Evolutionary conservation across 306 rosid genomes (phyloP).

Genomic region (Medicago arabica): DNA sequence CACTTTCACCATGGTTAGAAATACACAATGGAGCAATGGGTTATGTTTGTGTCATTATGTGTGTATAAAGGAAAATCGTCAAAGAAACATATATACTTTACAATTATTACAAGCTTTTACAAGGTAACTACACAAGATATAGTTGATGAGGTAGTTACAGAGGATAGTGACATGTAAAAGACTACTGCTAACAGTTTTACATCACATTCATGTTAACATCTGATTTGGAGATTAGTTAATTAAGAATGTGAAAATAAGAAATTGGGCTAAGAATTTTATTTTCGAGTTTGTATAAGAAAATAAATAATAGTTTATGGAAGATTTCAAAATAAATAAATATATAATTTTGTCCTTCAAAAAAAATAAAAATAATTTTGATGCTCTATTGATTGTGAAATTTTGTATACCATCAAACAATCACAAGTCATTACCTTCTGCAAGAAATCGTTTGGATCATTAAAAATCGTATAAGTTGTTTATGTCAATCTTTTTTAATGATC

Average conservation of each 20-base stretch:
- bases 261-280: background rate
- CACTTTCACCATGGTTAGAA: slow-evolving; percentile 31
- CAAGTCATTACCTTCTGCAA: too few species aligned
- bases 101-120: slow-evolving; percentile 48
- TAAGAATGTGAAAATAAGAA: background rate
- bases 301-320: too few species aligned
- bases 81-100: slow-evolving; percentile 19
- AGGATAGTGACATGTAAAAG: background rate
- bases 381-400: too few species aligned
- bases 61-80: background rate
- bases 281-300: background rate
- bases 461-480: too few species aligned
- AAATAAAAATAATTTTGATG: too few species aligned
- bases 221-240: background rate
- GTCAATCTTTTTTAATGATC: too few species aligned
- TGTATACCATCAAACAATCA: too few species aligned
- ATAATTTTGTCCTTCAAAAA: too few species aligned
- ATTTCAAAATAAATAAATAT: too few species aligned
- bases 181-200: background rate
- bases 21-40: slow-evolving; percentile 1
- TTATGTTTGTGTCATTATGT: background rate
- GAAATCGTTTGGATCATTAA: too few species aligned
- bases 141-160: background rate
- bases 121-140: slow-evolving; percentile 25
- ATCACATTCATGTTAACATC: background rate